phyloP scores from a whole-genome alignment of 176 grass and related monocot genomes.

The Bolboschoenus planiculmis region DNA sequence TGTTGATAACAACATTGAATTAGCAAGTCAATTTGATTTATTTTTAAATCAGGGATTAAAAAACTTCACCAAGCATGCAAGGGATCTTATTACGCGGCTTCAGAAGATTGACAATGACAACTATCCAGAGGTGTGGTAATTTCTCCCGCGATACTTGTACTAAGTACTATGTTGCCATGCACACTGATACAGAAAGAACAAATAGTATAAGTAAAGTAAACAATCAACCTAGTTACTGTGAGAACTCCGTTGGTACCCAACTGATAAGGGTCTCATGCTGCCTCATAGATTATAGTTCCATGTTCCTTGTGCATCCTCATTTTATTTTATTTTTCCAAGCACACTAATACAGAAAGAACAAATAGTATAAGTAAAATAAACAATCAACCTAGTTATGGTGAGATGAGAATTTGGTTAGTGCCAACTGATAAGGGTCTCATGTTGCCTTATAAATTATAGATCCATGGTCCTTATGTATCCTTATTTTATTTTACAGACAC shows the following conservation, averaged over 20 bases:
- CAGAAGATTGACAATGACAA: constrained; percentile 96
- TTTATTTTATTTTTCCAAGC: neutral
- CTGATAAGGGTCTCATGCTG: neutral
- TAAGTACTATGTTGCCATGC: neutral
- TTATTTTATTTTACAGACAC: constrained; percentile 54
- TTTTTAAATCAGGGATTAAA: constrained; percentile 63
- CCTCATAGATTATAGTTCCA: neutral
- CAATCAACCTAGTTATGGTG: neutral
- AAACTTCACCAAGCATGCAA: constrained; percentile 91
- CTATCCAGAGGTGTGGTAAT: constrained; percentile 76
- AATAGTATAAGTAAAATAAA: neutral
- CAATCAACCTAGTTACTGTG: neutral
- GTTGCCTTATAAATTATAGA: neutral
- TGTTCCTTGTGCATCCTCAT: constrained; percentile 16
- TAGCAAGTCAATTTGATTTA: neutral
- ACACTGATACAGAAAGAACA: constrained; percentile 5
- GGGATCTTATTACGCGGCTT: constrained; percentile 79
- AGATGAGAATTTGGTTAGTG: neutral
- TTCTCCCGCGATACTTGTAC: neutral
- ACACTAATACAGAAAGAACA: constrained; percentile 2
- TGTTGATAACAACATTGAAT: neutral
- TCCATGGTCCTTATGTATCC: constrained; percentile 10
- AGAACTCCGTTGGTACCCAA: neutral
- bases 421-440: neutral
- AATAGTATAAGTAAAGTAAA: neutral